Percentiles rank a stretch among this genome's conserved stretches.
Evolutionary conservation across 2,329 filamentous ascomycete species (phyloP).

Genomic region (Fonsecaea monophora): DNA sequence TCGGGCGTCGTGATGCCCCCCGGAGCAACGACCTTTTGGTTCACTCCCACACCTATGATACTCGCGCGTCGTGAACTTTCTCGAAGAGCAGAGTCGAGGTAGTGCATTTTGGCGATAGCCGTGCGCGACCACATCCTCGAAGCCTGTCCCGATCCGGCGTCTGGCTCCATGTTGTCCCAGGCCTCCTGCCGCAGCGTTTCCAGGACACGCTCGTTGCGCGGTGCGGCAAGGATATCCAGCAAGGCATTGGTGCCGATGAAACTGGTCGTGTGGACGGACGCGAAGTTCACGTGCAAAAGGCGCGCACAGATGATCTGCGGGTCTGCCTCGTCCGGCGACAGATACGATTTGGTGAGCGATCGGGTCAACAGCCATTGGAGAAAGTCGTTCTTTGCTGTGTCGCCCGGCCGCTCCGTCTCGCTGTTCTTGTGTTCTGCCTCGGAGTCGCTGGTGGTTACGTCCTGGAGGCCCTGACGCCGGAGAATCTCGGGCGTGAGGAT

Average conservation of each 20-base stretch:
- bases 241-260: conserved; percentile 43
- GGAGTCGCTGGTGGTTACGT: conserved; percentile 46
- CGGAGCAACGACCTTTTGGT: conserved; percentile 40
- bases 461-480: conserved; percentile 53
- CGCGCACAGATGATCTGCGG: conserved; percentile 58
- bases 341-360: conserved; percentile 12
- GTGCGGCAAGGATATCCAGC: conserved; percentile 42
- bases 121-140: conserved; percentile 45
- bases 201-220: conserved; percentile 44
- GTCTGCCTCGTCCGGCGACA: conserved; percentile 49
- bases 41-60: conserved; percentile 46
- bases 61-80: conserved; percentile 53
- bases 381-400: conserved; percentile 58
- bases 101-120: conserved; percentile 46
- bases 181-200: conserved; percentile 39
- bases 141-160: not conserved
- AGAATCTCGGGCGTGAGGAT: conserved; percentile 58
- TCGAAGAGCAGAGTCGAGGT: conserved; percentile 51
- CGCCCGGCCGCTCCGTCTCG: not conserved
- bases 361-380: conserved; percentile 58
- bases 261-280: conserved; percentile 43
- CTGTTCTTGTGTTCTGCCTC: conserved; percentile 43
- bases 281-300: conserved; percentile 58
- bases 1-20: conserved; percentile 44
- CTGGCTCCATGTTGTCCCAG: conserved; percentile 30